phyloP scores from a whole-genome alignment of 129 eudicot genomes.

The Chrysanthemum lavandulifolium region DNA sequence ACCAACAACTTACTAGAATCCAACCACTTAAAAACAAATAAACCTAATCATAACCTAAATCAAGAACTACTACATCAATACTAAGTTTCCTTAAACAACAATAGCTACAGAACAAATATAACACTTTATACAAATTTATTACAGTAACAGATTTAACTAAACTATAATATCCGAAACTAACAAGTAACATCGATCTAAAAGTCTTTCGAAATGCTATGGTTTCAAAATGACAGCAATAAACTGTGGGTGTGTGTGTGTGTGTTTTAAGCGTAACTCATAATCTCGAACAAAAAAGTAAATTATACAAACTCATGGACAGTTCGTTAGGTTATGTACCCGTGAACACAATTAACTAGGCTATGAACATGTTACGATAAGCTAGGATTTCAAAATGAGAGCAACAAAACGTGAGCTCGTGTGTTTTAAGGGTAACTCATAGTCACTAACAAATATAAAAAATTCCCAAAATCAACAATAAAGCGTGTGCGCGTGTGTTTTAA shows the following conservation, averaged over 20 bases:
- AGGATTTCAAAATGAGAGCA: neutral
- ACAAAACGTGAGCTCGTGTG: no score
- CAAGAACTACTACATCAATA: neutral
- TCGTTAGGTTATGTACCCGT: neutral
- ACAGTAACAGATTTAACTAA: neutral
- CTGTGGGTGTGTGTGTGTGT: no score
- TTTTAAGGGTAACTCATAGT: no score
- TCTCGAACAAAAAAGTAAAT: neutral
- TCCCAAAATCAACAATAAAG: no score
- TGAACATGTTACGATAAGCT: neutral
- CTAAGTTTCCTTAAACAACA: neutral
- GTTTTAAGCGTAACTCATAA: no score
- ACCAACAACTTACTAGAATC: neutral
- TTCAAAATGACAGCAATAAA: no score
- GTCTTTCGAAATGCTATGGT: neutral
- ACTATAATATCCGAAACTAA: neutral
- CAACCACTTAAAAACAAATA: neutral
- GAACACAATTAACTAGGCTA: neutral
- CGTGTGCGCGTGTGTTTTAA: no score
- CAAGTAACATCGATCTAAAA: slow-evolving; percentile 9
- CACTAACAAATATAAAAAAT: no score
- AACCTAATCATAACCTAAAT: neutral
- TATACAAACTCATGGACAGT: neutral
- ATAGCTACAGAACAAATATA: neutral
- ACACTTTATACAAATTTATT: neutral